phyloP scores from a whole-genome alignment of 1,139 yeast species.

The Suhomyces wounanorum region DNA sequence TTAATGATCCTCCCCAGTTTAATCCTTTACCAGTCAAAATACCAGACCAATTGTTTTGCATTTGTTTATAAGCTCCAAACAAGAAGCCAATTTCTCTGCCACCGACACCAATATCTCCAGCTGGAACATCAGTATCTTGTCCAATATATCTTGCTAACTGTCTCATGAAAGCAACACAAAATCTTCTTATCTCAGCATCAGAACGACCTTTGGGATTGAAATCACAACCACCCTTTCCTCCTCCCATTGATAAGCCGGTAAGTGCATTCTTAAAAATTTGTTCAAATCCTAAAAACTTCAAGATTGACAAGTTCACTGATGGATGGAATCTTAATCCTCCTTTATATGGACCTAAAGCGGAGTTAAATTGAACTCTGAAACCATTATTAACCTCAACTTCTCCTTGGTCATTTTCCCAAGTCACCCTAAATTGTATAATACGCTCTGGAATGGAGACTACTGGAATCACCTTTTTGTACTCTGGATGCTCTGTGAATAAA shows the following conservation, averaged over 20 bases:
- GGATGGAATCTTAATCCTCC: slow-evolving; percentile 99
- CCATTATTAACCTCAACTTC: slow-evolving; percentile 93
- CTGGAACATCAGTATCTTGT: slow-evolving; percentile 96
- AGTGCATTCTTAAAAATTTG: slow-evolving; percentile 98
- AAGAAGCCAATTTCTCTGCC: slow-evolving; percentile 91
- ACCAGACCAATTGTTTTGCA: slow-evolving; percentile 95
- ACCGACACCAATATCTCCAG: slow-evolving; percentile 95
- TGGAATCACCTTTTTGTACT: slow-evolving; percentile 84
- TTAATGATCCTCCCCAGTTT: slow-evolving; percentile 98
- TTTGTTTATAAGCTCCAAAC: slow-evolving; percentile 94
- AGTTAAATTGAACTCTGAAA: slow-evolving; percentile 97
- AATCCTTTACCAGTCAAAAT: slow-evolving; percentile 97
- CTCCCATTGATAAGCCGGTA: slow-evolving; percentile 97
- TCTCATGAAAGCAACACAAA: slow-evolving; percentile 94
- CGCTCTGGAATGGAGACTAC: slow-evolving; percentile 96
- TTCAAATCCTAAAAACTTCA: slow-evolving; percentile 96
- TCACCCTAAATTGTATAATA: slow-evolving; percentile 92
- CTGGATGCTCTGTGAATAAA: slow-evolving; percentile 84
- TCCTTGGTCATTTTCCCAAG: slow-evolving; percentile 97
- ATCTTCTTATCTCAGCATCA: slow-evolving; percentile 92
- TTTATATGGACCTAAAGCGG: slow-evolving; percentile 98
- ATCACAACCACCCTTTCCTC: slow-evolving; percentile 99
- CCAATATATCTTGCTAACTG: slow-evolving; percentile 96
- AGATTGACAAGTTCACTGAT: slow-evolving; percentile 88
- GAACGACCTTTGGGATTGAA: slow-evolving; percentile 96